Conservation (phyloP, 495 filamentous ascomycete species). For the Annulohypoxylon nitens region DNA sequence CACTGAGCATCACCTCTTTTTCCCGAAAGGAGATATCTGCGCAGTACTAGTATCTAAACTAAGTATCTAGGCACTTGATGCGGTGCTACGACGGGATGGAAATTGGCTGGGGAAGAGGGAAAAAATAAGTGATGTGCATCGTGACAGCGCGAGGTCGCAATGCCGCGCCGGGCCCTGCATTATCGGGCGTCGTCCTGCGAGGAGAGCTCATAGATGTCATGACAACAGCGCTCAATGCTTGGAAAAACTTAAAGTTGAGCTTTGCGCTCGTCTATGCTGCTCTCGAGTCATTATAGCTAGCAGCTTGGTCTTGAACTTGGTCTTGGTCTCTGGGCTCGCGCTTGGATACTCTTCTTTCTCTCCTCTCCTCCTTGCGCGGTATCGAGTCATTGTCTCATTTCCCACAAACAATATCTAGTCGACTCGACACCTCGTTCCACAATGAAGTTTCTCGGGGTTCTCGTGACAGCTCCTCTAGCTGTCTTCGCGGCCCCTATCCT, state of each 20-base stretch:
- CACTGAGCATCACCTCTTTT: conserved; percentile 20
- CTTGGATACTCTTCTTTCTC: conserved; percentile 12
- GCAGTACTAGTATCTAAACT: background rate
- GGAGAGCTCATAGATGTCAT: conserved; percentile 18
- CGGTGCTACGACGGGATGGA: conserved; percentile 26
- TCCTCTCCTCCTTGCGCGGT: conserved; percentile 14
- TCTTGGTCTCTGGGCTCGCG: background rate
- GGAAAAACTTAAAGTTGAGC: conserved; percentile 41
- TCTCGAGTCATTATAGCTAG: background rate
- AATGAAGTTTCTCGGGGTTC: conserved; percentile 47
- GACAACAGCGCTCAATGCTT: conserved; percentile 15
- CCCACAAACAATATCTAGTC: background rate
- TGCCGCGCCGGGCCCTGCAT: conserved; percentile 29
- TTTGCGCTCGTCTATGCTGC: conserved; percentile 2
- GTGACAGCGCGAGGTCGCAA: conserved; percentile 26
- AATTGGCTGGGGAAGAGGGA: conserved; percentile 7
- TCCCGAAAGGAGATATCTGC: conserved; percentile 11
- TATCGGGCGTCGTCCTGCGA: conserved; percentile 22
- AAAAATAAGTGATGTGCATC: conserved; percentile 19
- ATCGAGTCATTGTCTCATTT: conserved; percentile 7
- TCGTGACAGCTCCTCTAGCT: conserved; percentile 36
- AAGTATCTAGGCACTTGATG: background rate
- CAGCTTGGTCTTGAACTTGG: conserved; percentile 5
- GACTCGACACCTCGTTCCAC: conserved; percentile 10
- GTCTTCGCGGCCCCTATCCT: conserved; percentile 53